Evolutionary conservation across 2,329 filamentous ascomycete genomes (phyloP).

Genomic region (Aspergillus versicolor): DNA sequence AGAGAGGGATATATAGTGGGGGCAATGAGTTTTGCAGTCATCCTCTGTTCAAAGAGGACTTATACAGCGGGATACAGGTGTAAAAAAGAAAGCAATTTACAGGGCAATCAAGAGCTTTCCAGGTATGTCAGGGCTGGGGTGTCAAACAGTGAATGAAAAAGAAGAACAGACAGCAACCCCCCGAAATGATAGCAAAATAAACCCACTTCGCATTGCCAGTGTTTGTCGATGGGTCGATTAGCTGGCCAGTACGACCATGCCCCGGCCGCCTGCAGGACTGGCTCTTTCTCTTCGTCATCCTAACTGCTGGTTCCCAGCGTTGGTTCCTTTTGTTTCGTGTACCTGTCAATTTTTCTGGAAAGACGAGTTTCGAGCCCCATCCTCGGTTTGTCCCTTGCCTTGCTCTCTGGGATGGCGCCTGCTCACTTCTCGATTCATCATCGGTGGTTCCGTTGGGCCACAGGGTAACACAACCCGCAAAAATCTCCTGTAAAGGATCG

Average conservation of each 20-base stretch:
- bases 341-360: slow-evolving; percentile 9
- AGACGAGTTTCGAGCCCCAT: neutral
- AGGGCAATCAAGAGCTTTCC: neutral
- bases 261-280: slow-evolving; percentile 25
- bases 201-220: slow-evolving; percentile 16
- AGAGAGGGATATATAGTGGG: slow-evolving; percentile 4
- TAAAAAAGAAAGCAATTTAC: slow-evolving; percentile 5
- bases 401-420: slow-evolving; percentile 1
- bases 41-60: slow-evolving; percentile 3
- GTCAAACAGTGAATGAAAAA: slow-evolving; percentile 4
- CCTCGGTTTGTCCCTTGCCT: neutral
- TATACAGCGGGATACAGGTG: slow-evolving; percentile 6
- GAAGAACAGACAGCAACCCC: slow-evolving; percentile 1
- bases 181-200: slow-evolving; percentile 5
- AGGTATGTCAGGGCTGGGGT: slow-evolving; percentile 1
- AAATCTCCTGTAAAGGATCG: neutral
- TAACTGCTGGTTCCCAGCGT: slow-evolving; percentile 7
- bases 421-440: slow-evolving; percentile 3
- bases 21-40: neutral
- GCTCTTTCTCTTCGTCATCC: slow-evolving; percentile 10
- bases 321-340: slow-evolving; percentile 6
- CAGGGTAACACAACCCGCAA: slow-evolving; percentile 1
- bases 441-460: neutral
- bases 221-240: slow-evolving; percentile 24
- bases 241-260: slow-evolving; percentile 25